Conservation (phyloP, 257 asterid species). For the Ballota nigra region DNA sequence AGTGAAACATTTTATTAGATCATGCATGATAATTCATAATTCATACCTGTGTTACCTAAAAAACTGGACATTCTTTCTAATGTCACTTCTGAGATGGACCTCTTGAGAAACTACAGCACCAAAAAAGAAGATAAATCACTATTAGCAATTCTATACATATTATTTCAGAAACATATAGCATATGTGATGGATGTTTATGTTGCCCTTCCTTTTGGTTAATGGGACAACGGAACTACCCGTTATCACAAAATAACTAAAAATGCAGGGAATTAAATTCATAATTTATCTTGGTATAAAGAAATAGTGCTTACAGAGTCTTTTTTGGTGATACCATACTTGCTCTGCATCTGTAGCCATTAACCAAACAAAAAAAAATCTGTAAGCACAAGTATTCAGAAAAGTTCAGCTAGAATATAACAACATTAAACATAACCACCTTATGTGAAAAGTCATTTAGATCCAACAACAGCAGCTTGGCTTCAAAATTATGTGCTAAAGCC, state of each 20-base stretch:
- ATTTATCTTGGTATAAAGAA: not conserved
- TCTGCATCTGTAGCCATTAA: conserved; percentile 59
- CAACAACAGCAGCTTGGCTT: conserved; percentile 71
- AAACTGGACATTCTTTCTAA: conserved; percentile 67
- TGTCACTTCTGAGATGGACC: conserved; percentile 78
- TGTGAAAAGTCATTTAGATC: conserved; percentile 79
- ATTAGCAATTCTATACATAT: conserved; percentile 7
- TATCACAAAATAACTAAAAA: not conserved
- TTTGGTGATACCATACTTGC: conserved; percentile 77
- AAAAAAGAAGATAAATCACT: conserved; percentile 14
- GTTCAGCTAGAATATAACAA: conserved; percentile 11
- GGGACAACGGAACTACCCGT: not conserved
- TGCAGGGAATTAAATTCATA: conserved; percentile 10
- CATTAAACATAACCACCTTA: conserved; percentile 48
- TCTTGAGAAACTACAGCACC: conserved; percentile 51
- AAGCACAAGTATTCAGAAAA: conserved; percentile 16
- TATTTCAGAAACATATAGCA: not conserved
- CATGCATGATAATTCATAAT: conserved; percentile 14
- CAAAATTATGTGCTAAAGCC: conserved; percentile 82
- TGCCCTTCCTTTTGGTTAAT: not conserved
- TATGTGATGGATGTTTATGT: not conserved
- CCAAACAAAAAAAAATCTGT: conserved; percentile 6
- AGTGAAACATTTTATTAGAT: not conserved
- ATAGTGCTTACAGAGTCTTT: conserved; percentile 59
- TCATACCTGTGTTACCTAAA: conserved; percentile 64